Conservation (phyloP, 768 basidiomycete species). For the Mycena vitilis region DNA sequence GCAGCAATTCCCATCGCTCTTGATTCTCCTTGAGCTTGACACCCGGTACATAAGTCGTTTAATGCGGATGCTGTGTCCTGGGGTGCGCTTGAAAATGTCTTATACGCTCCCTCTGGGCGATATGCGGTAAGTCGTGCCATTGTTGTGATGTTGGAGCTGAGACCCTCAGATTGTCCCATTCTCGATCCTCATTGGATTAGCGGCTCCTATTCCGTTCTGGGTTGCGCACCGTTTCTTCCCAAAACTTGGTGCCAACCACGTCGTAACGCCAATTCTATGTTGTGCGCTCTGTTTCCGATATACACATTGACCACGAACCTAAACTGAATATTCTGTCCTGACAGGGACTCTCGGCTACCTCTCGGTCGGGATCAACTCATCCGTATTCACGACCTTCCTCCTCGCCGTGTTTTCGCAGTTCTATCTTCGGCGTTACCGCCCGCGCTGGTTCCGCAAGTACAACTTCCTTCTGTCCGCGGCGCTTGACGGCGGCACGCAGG, state of each 20-base stretch:
- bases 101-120: conserved; percentile 58
- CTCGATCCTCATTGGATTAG: conserved; percentile 57
- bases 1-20: not conserved
- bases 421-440: conserved; percentile 56
- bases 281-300: conserved; percentile 32
- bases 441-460: conserved; percentile 60
- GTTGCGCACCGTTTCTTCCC: conserved; percentile 57
- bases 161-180: conserved; percentile 43
- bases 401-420: conserved; percentile 60
- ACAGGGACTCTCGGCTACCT: conserved; percentile 61
- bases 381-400: conserved; percentile 53
- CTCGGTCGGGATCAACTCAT: conserved; percentile 62
- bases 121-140: conserved; percentile 50
- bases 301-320: not conserved
- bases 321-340: not conserved
- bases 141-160: not conserved
- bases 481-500: conserved; percentile 54
- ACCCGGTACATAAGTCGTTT: conserved; percentile 44
- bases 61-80: conserved; percentile 62
- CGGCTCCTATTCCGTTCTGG: conserved; percentile 66
- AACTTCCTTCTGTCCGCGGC: conserved; percentile 56
- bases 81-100: conserved; percentile 60
- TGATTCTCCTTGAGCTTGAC: too few species aligned
- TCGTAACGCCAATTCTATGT: conserved; percentile 61
- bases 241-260: conserved; percentile 55